A percentile compares a stretch with the other conserved stretches of the same genome.
These are phyloP conservation scores for Stephanodiscus minutulus DNA, from an alignment of 108 stramenopile species.

Conservation along the genomic window DNA sequence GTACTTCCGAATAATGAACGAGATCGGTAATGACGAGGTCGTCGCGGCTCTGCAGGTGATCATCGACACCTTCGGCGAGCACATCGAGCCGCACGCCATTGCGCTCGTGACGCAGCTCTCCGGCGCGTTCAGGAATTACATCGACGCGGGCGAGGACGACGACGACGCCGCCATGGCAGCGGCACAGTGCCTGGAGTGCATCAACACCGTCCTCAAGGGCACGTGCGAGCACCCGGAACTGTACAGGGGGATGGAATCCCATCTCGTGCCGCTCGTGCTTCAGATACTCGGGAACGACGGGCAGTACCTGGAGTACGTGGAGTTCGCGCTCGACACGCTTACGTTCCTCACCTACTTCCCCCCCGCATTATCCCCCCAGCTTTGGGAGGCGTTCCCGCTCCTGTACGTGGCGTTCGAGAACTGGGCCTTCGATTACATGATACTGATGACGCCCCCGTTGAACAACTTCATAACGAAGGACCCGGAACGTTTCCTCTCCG, in stretches of 20 bases:
- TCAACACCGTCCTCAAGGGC: slow-evolving; percentile 91
- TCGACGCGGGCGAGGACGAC: slow-evolving; percentile 90
- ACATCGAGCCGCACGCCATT: slow-evolving; percentile 93
- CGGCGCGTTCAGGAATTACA: slow-evolving; percentile 88
- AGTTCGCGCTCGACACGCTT: slow-evolving; percentile 91
- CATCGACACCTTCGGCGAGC: slow-evolving; percentile 92
- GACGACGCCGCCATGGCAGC: slow-evolving; percentile 97
- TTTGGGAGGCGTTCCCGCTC: slow-evolving; percentile 95
- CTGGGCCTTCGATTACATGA: slow-evolving; percentile 96
- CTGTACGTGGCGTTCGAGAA: slow-evolving; percentile 90
- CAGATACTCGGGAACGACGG: slow-evolving; percentile 91
- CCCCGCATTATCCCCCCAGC: slow-evolving; percentile 71
- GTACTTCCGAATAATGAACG: slow-evolving; percentile 98
- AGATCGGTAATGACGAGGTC: slow-evolving; percentile 96
- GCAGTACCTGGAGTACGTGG: slow-evolving; percentile 93
- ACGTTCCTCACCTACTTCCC: slow-evolving; percentile 95
- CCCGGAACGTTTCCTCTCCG: slow-evolving; percentile 72
- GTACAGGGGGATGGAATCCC: slow-evolving; percentile 86
- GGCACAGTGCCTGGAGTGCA: slow-evolving; percentile 94
- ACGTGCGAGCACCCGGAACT: slow-evolving; percentile 75
- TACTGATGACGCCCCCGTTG: slow-evolving; percentile 92
- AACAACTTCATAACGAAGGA: slow-evolving; percentile 93
- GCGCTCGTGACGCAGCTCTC: slow-evolving; percentile 89
- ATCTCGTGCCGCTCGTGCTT: slow-evolving; percentile 84
- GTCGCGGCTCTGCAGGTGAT: slow-evolving; percentile 92